These are phyloP conservation scores for Blastocystis sp. DNA, from an alignment of 352 stramenopile species.

Conservation along the genomic window DNA sequence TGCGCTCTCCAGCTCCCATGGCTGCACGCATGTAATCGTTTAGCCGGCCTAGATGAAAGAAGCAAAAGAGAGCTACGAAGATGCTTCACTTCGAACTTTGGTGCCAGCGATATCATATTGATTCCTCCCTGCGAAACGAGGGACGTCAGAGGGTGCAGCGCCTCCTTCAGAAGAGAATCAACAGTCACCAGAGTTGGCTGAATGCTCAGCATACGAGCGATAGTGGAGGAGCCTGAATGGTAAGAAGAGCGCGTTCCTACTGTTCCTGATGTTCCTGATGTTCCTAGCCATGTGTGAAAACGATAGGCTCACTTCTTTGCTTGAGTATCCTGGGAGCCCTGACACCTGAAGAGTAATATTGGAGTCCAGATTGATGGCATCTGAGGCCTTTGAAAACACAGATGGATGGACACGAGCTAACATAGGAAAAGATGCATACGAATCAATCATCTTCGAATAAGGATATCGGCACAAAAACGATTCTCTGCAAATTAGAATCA, in stretches of 20 bases:
- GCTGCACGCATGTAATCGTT: slow-evolving; percentile 5
- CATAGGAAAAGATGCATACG: not conserved
- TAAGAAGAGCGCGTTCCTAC: not conserved
- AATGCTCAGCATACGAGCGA: not conserved
- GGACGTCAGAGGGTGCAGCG: not conserved
- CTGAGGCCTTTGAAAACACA: not conserved
- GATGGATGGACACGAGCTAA: not conserved
- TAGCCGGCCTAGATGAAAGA: not conserved
- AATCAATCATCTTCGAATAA: not conserved
- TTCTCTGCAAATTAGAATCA: not conserved
- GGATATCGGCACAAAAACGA: not conserved
- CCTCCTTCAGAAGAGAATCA: too few relatives aligned
- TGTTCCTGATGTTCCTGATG: too few relatives aligned
- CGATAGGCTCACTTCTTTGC: too few relatives aligned
- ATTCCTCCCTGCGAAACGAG: not conserved
- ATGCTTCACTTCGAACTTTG: not conserved
- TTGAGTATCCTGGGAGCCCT: too few relatives aligned
- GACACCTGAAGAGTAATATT: not conserved
- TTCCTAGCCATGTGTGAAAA: too few relatives aligned
- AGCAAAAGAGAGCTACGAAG: not conserved
- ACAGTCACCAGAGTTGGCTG: not conserved
- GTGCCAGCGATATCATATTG: not conserved
- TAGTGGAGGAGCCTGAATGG: not conserved
- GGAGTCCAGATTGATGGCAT: not conserved
- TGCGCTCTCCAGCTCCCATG: not conserved